A percentile compares a stretch with the other conserved stretches of the same genome.
Evolutionary conservation across 352 stramenopile species (phyloP).

Genomic region (Globisporangium emineosum): DNA sequence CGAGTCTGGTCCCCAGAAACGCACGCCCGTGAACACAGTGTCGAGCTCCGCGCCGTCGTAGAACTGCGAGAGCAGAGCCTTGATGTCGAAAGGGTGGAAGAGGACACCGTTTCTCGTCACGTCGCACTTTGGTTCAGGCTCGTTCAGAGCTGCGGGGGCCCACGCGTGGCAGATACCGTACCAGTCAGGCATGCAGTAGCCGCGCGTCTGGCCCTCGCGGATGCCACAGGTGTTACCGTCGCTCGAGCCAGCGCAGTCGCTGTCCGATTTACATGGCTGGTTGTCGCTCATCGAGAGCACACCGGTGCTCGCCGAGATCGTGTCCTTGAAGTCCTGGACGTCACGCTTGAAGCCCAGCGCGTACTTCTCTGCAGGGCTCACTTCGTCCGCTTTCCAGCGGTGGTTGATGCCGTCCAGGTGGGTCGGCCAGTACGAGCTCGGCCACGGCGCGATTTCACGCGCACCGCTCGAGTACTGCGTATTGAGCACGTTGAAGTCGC

Average conservation of each 20-base stretch:
- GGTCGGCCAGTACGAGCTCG: constrained; percentile 53
- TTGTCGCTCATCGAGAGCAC: constrained; percentile 28
- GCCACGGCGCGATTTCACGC: constrained; percentile 28
- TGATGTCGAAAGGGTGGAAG: constrained; percentile 50
- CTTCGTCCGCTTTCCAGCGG: constrained; percentile 28
- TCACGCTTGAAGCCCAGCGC: constrained; percentile 37
- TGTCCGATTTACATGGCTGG: constrained; percentile 29
- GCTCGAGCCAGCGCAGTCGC: constrained; percentile 23
- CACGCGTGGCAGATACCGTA: constrained; percentile 54
- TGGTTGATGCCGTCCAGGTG: constrained; percentile 63
- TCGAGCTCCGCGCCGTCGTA: constrained; percentile 35
- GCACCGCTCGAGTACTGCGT: constrained; percentile 21
- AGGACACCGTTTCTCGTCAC: constrained; percentile 43
- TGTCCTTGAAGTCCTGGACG: constrained; percentile 33
- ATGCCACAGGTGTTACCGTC: constrained; percentile 32
- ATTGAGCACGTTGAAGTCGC: constrained; percentile 28
- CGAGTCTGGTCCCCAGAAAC: constrained; percentile 26
- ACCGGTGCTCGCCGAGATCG: constrained; percentile 32
- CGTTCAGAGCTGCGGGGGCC: constrained; percentile 34
- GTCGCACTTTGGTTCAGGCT: constrained; percentile 38
- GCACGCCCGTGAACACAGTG: constrained; percentile 42
- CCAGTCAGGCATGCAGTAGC: constrained; percentile 48
- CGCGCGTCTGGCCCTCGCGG: constrained; percentile 25
- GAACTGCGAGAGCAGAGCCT: constrained; percentile 37
- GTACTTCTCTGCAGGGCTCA: constrained; percentile 43